A percentile compares a stretch with the other conserved stretches of the same genome.
Evolutionary conservation across 352 stramenopile species (phyloP).

Genomic region (Phytopythium oedochilum): DNA sequence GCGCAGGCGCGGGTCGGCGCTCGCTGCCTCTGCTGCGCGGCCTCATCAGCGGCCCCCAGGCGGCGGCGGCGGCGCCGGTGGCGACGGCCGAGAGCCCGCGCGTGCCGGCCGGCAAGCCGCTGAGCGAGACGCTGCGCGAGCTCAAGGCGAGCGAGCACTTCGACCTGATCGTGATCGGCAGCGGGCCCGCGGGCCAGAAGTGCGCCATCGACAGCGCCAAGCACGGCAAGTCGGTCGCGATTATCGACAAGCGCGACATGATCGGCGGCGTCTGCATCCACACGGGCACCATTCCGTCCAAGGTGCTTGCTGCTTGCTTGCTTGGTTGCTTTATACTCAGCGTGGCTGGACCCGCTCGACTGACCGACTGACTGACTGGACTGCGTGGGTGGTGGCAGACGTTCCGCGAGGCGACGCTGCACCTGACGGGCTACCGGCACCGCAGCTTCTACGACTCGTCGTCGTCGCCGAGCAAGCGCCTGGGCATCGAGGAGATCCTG

Average conservation of each 20-base stretch:
- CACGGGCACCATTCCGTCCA: conserved; percentile 85
- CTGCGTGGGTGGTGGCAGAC: too few relatives aligned
- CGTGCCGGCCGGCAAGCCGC: conserved; percentile 10
- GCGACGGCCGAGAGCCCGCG: background rate
- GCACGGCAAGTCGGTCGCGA: conserved; percentile 71
- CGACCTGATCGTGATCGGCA: conserved; percentile 88
- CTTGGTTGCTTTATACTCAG: too few relatives aligned
- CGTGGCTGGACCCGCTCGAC: too few relatives aligned
- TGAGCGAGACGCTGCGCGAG: conserved; percentile 70
- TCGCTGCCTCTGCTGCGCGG: background rate
- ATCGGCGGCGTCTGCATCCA: conserved; percentile 86
- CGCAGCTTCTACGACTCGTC: conserved; percentile 84
- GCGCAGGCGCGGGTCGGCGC: background rate
- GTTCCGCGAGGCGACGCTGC: conserved; percentile 86
- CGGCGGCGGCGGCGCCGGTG: background rate
- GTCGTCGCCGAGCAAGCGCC: conserved; percentile 58
- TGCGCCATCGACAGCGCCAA: conserved; percentile 89
- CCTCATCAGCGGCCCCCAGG: background rate
- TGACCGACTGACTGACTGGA: too few relatives aligned
- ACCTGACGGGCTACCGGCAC: conserved; percentile 87
- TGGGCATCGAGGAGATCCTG: conserved; percentile 80
- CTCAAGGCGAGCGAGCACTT: conserved; percentile 86
- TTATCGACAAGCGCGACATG: conserved; percentile 90
- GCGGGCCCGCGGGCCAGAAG: conserved; percentile 84
- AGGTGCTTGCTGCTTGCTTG: conserved; percentile 16